A percentile compares a stretch with the other conserved stretches of the same genome.
Evolutionary conservation across 2,329 filamentous ascomycete species (phyloP).

Genomic region (Trichoderma guizhouense): DNA sequence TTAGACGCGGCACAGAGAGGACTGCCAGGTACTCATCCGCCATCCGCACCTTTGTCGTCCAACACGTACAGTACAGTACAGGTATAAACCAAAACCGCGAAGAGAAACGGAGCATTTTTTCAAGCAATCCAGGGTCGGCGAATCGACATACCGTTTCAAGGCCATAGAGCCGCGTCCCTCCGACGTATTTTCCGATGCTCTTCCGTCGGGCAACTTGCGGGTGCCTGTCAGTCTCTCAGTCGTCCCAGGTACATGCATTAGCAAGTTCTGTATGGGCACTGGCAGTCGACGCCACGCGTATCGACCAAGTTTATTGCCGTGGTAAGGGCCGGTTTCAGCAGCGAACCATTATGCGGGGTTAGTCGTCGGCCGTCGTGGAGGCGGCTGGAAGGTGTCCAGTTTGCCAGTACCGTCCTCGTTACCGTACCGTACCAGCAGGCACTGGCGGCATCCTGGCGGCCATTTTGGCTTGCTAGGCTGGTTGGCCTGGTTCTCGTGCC

Average conservation of each 20-base stretch:
- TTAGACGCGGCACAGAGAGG: background rate
- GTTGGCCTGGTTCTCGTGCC: background rate
- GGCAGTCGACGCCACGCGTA: conserved; percentile 11
- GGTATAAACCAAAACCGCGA: background rate
- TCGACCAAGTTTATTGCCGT: conserved; percentile 10
- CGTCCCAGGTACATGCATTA: conserved; percentile 9
- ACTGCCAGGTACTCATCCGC: background rate
- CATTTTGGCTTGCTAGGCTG: conserved; percentile 9
- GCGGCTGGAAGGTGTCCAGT: background rate
- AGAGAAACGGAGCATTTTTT: conserved; percentile 2
- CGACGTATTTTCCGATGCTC: conserved; percentile 11
- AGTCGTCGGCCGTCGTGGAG: background rate
- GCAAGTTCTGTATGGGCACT: background rate
- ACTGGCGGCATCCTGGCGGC: conserved; percentile 6
- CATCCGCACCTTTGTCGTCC: background rate
- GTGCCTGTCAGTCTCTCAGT: background rate
- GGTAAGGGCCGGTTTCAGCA: conserved; percentile 15
- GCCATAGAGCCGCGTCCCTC: background rate
- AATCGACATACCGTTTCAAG: conserved; percentile 5
- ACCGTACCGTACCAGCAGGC: background rate
- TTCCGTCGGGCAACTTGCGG: conserved; percentile 6
- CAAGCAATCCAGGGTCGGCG: background rate
- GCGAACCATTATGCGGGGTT: conserved; percentile 18
- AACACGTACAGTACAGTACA: background rate
- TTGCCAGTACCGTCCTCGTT: too few relatives aligned